Evolutionary conservation across 495 filamentous ascomycete species (phyloP).

Genomic region (Penicillium dipodomyicola): DNA sequence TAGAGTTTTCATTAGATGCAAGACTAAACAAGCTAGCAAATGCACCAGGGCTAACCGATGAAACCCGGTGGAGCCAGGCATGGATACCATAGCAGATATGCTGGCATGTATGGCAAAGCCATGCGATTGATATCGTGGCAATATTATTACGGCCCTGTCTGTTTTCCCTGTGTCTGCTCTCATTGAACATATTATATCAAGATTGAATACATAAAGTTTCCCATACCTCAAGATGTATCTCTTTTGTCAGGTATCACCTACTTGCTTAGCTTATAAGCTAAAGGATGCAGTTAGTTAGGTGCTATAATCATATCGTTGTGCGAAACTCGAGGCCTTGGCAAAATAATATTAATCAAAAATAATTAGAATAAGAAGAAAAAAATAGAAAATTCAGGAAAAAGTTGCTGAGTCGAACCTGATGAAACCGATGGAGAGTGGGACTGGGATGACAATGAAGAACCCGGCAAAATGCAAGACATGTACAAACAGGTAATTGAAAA

Average conservation of each 20-base stretch:
- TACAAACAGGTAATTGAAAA: not conserved
- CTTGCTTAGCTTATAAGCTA: not conserved
- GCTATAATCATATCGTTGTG: constrained; percentile 10
- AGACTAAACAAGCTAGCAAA: constrained; percentile 11
- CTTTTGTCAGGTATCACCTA: not conserved
- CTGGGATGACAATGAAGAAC: too few relatives aligned
- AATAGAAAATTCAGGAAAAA: not conserved
- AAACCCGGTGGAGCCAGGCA: constrained; percentile 13
- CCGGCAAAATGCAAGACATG: too few relatives aligned
- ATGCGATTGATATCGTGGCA: constrained; percentile 21
- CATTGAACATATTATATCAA: not conserved
- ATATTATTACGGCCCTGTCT: constrained; percentile 4
- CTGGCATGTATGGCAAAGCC: constrained; percentile 25
- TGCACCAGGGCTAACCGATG: constrained; percentile 16
- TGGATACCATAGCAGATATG: constrained; percentile 4
- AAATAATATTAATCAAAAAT: not conserved
- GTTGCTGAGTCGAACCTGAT: not conserved
- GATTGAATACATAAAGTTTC: not conserved
- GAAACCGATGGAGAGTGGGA: not conserved
- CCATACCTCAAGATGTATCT: not conserved
- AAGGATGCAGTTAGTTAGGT: constrained; percentile 9
- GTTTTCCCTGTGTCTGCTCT: not conserved
- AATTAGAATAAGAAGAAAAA: not conserved
- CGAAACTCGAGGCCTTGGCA: constrained; percentile 14
- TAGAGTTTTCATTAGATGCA: constrained; percentile 14